A percentile compares a stretch with the other conserved stretches of the same genome.
Evolutionary conservation across 2,329 filamentous ascomycete species (phyloP).

Genomic region (Penicillium hesseltinei): DNA sequence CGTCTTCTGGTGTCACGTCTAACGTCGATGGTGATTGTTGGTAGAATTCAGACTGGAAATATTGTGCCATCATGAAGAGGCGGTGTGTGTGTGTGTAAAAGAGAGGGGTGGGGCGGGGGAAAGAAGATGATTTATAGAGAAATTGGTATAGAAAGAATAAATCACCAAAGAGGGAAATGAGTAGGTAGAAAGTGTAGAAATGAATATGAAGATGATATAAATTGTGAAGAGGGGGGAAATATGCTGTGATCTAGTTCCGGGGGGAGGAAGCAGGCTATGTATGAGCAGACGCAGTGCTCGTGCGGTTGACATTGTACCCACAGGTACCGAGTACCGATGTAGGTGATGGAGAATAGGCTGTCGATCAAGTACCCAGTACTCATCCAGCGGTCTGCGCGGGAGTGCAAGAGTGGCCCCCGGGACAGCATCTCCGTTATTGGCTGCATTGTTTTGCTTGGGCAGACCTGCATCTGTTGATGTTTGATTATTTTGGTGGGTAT

Average conservation of each 20-base stretch:
- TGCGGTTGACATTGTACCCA: slow-evolving; percentile 12
- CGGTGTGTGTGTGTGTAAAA: slow-evolving; percentile 18
- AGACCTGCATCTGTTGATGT: slow-evolving; percentile 19
- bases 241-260: slow-evolving; percentile 8
- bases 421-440: slow-evolving; percentile 16
- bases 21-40: slow-evolving; percentile 44
- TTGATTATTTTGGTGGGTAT: slow-evolving; percentile 4
- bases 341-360: slow-evolving; percentile 3
- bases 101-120: slow-evolving; percentile 9
- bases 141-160: slow-evolving; percentile 3
- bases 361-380: slow-evolving; percentile 17
- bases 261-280: slow-evolving; percentile 7
- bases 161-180: slow-evolving; percentile 7
- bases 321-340: slow-evolving; percentile 10
- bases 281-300: slow-evolving; percentile 7
- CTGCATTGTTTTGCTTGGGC: slow-evolving; percentile 76
- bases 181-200: not conserved
- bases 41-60: slow-evolving; percentile 47
- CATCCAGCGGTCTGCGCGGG: slow-evolving; percentile 17
- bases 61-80: slow-evolving; percentile 42
- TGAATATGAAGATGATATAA: slow-evolving; percentile 9
- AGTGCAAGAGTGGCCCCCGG: slow-evolving; percentile 9
- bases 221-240: slow-evolving; percentile 6
- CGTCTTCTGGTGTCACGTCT: slow-evolving; percentile 45
- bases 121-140: slow-evolving; percentile 5